phyloP scores from a whole-genome alignment of 768 basidiomycete genomes.

The Collybiopsis luxurians region DNA sequence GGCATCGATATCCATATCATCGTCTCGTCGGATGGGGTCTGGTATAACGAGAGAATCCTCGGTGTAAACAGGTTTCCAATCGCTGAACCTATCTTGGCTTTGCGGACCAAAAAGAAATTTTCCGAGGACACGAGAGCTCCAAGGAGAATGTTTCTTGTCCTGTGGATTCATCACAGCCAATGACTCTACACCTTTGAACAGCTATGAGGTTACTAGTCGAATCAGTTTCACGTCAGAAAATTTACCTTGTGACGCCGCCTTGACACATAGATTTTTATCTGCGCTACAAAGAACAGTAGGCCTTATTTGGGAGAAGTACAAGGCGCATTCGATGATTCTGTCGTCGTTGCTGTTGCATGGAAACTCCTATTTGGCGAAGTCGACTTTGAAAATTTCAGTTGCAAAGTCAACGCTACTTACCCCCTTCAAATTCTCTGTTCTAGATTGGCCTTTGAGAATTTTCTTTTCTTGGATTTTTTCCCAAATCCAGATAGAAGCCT shows the following conservation, averaged over 20 bases:
- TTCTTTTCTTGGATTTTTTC: constrained; percentile 55
- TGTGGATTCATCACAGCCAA: neutral
- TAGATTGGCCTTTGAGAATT: constrained; percentile 56
- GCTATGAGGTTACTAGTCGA: neutral
- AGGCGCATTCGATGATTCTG: constrained; percentile 74
- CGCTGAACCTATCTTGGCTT: neutral
- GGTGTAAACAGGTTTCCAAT: constrained; percentile 37
- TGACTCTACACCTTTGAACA: neutral
- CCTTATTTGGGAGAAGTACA: constrained; percentile 46
- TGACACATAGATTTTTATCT: constrained; percentile 65
- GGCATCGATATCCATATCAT: constrained; percentile 45
- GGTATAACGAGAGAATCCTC: constrained; percentile 14
- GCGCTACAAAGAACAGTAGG: constrained; percentile 62
- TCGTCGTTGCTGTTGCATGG: constrained; percentile 57
- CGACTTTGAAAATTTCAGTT: neutral
- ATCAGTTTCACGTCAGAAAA: neutral
- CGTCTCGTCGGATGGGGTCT: constrained; percentile 14
- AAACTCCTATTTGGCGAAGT: constrained; percentile 4
- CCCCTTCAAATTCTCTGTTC: constrained; percentile 73
- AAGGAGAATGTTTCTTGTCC: neutral
- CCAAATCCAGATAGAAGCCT: constrained; percentile 68
- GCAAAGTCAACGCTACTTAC: constrained; percentile 41
- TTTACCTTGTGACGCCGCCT: constrained; percentile 47
- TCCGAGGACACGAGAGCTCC: constrained; percentile 32
- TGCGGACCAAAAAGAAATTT: constrained; percentile 37